A percentile compares a stretch with the other conserved stretches of the same genome.
Evolutionary conservation across 352 stramenopile genomes (phyloP).

Genomic region (Phytophthora cactorum): DNA sequence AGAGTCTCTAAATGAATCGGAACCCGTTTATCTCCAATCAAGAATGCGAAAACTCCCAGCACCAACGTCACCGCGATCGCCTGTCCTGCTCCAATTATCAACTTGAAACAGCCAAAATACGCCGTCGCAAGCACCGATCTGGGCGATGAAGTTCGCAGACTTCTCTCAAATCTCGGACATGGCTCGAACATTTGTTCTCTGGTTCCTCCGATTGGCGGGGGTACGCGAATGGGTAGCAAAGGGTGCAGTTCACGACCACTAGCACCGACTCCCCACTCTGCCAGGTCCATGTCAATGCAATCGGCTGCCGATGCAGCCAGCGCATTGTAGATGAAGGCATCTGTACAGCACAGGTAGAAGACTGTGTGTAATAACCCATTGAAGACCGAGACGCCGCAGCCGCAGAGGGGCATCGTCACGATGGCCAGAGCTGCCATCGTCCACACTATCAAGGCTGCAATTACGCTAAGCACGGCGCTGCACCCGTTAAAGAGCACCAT

Average conservation of each 20-base stretch:
- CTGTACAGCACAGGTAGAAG: conserved; percentile 47
- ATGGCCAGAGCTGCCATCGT: conserved; percentile 31
- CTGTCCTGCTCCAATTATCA: conserved; percentile 43
- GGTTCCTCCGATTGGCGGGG: conserved; percentile 12
- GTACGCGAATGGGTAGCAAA: conserved; percentile 46
- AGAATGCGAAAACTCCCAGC: conserved; percentile 35
- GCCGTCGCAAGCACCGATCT: conserved; percentile 46
- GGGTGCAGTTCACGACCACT: conserved; percentile 27
- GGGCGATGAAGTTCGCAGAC: conserved; percentile 41
- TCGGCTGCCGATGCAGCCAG: conserved; percentile 31
- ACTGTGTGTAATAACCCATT: conserved; percentile 44
- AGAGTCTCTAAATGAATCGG: conserved; percentile 29
- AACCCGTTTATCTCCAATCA: conserved; percentile 39
- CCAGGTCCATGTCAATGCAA: conserved; percentile 29
- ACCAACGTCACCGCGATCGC: conserved; percentile 40
- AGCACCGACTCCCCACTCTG: conserved; percentile 9
- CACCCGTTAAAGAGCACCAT: conserved; percentile 41
- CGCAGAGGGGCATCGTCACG: conserved; percentile 57
- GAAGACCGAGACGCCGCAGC: conserved; percentile 60
- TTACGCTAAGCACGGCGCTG: conserved; percentile 29
- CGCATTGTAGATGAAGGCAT: conserved; percentile 62
- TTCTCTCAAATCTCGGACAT: conserved; percentile 44
- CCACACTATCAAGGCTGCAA: conserved; percentile 27
- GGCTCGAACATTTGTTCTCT: conserved; percentile 23
- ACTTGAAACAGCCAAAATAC: conserved; percentile 62